These are phyloP conservation scores for Ceratocystis albifundus DNA, from an alignment of 2,329 filamentous ascomycete genomes.

Conservation along the genomic window DNA sequence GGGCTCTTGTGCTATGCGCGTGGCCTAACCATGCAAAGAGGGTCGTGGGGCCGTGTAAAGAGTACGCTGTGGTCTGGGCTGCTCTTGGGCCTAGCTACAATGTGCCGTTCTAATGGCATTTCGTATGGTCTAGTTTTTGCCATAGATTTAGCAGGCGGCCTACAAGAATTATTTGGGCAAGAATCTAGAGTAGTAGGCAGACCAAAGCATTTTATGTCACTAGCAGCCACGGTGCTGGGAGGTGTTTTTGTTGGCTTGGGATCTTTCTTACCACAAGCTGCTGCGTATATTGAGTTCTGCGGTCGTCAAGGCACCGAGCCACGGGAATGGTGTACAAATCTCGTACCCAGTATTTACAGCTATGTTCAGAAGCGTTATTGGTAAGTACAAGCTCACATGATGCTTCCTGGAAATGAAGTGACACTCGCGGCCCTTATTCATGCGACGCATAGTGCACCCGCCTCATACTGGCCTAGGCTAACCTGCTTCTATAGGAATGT, in stretches of 20 bases:
- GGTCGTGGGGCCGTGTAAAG: slow-evolving; percentile 23
- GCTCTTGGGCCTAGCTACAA: slow-evolving; percentile 59
- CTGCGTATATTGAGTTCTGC: slow-evolving; percentile 67
- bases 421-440: neutral
- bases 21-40: slow-evolving; percentile 34
- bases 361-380: slow-evolving; percentile 88
- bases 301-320: slow-evolving; percentile 24
- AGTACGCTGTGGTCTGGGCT: slow-evolving; percentile 52
- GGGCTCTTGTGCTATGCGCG: slow-evolving; percentile 60
- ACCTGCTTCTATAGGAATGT: slow-evolving; percentile 52
- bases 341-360: slow-evolving; percentile 76
- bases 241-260: slow-evolving; percentile 58
- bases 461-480: neutral
- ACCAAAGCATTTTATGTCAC: slow-evolving; percentile 31
- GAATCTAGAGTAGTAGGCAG: neutral
- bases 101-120: slow-evolving; percentile 75
- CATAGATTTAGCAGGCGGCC: slow-evolving; percentile 41
- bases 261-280: slow-evolving; percentile 57
- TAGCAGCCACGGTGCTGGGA: slow-evolving; percentile 46
- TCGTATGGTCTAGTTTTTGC: slow-evolving; percentile 64
- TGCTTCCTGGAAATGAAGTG: neutral
- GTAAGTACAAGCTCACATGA: slow-evolving; percentile 41
- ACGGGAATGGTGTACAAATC: slow-evolving; percentile 62
- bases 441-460: neutral
- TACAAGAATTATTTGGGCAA: slow-evolving; percentile 17